Base-by-base conservation (phyloP, 2,329 filamentous ascomycete species). In the Fusarium equiseti region DNA sequence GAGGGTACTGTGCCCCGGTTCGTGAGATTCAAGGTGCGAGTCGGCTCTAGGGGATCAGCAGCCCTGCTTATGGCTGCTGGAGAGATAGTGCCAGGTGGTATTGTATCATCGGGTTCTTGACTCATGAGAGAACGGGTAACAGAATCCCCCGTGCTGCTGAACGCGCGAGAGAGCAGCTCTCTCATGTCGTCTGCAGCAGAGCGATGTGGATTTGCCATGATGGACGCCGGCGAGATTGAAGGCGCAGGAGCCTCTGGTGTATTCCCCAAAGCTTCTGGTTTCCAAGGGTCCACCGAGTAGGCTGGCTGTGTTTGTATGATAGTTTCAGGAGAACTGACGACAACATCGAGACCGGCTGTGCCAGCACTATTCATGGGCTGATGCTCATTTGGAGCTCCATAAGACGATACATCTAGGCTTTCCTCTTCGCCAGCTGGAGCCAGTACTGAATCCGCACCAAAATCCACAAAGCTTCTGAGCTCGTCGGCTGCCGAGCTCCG, bases 1-100 rank as follows among this genome's bases (percentile, higher is more conserved):
- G 73, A 70, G 12, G 75, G 61, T 8, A 66, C 46, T 16, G 62
- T 52, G 13, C 68, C 69, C 18, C 72, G 71, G 6, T 70, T 52
- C 24, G 70, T 63, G 16, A 77, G 44, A 8, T 74, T 53, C 12
- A 77, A 49, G 6, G 74, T 56, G 6, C 75, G 72, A 3, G 66
- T 60, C 18, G 65, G 51, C 16, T 65, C 73, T 8, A 69, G 70
- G 6, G 75, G 64, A 32, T 75, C 77, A 24, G 73, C 65, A 7
- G 75, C 75, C 40, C 75, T 77, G 43, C 75, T 80, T 16, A 83
- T 79, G 40, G 80, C 81, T 20, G 81, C 80, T 8, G 80, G 77
- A n/a, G 81, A 81, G 26, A 83, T 71, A 3, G 81, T 82, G 13
- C 73, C 66, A n/a, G 74, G 75, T 5, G 77, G 72, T 3, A 73